Conservation (phyloP, 305 asterid genomes). For the Fraxinus floribunda region DNA sequence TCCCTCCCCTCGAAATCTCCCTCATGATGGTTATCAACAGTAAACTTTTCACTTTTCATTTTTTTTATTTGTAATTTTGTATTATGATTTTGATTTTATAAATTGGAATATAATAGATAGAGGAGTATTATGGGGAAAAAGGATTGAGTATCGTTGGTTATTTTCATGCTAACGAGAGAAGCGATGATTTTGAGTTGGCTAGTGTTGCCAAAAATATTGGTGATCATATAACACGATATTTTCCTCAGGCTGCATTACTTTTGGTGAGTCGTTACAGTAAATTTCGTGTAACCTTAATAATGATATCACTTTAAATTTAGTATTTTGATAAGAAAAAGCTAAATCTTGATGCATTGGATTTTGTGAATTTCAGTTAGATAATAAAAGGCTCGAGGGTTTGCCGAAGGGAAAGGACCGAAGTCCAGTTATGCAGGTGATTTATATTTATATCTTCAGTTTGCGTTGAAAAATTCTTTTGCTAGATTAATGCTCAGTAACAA, state of each 20-base stretch:
- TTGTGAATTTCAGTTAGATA: constrained; percentile 62
- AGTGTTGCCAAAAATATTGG: constrained; percentile 79
- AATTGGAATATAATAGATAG: constrained; percentile 26
- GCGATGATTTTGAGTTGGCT: constrained; percentile 72
- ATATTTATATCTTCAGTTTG: neutral
- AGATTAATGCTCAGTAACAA: neutral
- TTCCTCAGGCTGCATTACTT: constrained; percentile 83
- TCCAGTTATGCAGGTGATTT: constrained; percentile 81
- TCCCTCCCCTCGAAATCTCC: constrained; percentile 83
- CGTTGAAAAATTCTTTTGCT: neutral
- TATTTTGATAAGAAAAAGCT: neutral
- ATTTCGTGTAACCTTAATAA: neutral
- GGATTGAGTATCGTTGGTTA: constrained; percentile 52
- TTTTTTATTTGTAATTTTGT: neutral
- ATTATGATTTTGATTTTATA: neutral
- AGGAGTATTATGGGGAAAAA: constrained; percentile 47
- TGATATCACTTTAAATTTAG: neutral
- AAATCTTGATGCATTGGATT: constrained; percentile 21
- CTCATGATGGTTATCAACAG: constrained; percentile 58
- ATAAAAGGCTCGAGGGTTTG: constrained; percentile 66
- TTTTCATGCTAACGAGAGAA: constrained; percentile 67
- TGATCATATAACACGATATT: constrained; percentile 77
- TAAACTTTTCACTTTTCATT: neutral
- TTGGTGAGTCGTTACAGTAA: constrained; percentile 45
- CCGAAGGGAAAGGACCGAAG: constrained; percentile 60